A percentile compares a stretch with the other conserved stretches of the same genome.
Conservation (phyloP, 257 asterid genomes). For the Solanum medicagineum region DNA sequence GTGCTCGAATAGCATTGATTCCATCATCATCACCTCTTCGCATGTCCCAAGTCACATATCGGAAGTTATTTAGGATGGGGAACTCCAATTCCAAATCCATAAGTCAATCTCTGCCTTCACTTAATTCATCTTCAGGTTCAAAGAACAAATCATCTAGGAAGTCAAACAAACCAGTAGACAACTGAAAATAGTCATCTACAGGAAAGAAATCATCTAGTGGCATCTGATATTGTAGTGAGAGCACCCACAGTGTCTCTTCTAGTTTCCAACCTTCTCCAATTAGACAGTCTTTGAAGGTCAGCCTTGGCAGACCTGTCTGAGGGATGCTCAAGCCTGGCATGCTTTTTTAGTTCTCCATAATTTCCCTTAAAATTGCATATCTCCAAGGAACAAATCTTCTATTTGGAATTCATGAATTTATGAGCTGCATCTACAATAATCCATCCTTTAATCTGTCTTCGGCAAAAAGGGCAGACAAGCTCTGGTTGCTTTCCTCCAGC, state of each 20-base stretch:
- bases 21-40: not conserved
- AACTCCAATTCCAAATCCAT: conserved; percentile 17
- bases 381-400: conserved; percentile 57
- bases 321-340: conserved; percentile 67
- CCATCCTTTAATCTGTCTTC: conserved; percentile 48
- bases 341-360: conserved; percentile 51
- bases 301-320: conserved; percentile 39
- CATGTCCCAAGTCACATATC: not conserved
- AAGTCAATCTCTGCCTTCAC: not conserved
- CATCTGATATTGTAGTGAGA: conserved; percentile 25
- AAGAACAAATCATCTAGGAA: conserved; percentile 22
- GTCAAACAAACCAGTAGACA: conserved; percentile 13
- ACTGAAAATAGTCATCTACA: conserved; percentile 7
- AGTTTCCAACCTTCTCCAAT: conserved; percentile 45
- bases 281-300: conserved; percentile 27
- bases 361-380: conserved; percentile 46
- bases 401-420: conserved; percentile 36
- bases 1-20: not conserved
- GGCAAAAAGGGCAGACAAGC: conserved; percentile 61
- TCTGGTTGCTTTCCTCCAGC: conserved; percentile 1
- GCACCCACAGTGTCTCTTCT: conserved; percentile 43
- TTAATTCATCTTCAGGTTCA: conserved; percentile 17
- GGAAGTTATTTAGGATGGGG: conserved; percentile 7
- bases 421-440: conserved; percentile 33
- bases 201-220: conserved; percentile 16